Base-by-base conservation (phyloP, 2,329 filamentous ascomycete genomes). In the Sporothrix globosa region DNA sequence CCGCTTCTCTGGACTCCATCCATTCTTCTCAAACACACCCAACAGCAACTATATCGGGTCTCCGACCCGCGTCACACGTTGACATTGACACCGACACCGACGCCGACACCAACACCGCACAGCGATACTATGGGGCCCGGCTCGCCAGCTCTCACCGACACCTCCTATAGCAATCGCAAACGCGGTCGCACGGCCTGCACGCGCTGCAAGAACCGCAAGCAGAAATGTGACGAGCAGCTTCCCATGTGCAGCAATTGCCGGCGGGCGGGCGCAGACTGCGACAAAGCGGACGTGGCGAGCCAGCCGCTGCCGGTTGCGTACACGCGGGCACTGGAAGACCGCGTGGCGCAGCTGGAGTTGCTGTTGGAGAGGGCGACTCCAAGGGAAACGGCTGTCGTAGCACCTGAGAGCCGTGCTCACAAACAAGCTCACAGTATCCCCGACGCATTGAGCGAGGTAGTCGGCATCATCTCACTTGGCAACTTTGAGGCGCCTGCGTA, bases 161-260 rank as follows among this genome's bases (percentile, higher is more conserved):
- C 11, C 21, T 13, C 27, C 27, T 44, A 24, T 41, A 54, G 96
- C 97, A 83, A 88, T 24, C 87, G 76, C 87, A 92, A 69, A 19
- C 63, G 82, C 84, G 93, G 54, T 82, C 97, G 27, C 92, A 97
- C 74, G 92, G 93, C 0, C 82, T 97, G 66, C 87, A 88, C 76
- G 92, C 92, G 1, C 87, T 92, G 0, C 93, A 97, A 90, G 72
- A 84, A 92, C 13, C 87, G 93, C 52, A 91, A 95, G 74, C 91
- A 71, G 24, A 71, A 71, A 63, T 72, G 70, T 46, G 70, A 69
- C 24, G 70, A 67, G 39, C 58, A 61, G 61, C 46, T 69, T 27
- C 70, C 70, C 19, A 67, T 54, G 21, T 71, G 70, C 67, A 54
- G 52, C 67, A 71, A 71, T 41, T 71, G 70, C 67, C 60, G 41